Conservation (phyloP, 768 basidiomycete genomes). For the Termitomyces sp. region DNA sequence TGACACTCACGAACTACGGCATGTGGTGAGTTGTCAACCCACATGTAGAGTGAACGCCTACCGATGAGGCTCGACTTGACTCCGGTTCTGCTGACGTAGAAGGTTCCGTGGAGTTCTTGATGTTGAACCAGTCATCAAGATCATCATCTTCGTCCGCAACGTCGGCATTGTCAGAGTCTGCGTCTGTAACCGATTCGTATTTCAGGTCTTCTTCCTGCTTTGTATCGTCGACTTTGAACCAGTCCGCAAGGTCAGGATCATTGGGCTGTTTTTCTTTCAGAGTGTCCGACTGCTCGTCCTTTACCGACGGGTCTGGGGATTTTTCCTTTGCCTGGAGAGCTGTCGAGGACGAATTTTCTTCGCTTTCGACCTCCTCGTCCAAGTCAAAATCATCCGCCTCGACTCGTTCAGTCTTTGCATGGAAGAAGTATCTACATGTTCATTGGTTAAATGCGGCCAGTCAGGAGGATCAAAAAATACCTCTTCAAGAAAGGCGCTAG, state of each 20-base stretch:
- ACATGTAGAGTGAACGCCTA: background rate
- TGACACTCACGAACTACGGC: slow-evolving; percentile 26
- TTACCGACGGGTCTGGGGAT: background rate
- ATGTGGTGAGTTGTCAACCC: background rate
- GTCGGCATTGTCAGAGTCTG: slow-evolving; percentile 66
- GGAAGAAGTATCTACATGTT: slow-evolving; percentile 66
- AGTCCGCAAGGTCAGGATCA: slow-evolving; percentile 50
- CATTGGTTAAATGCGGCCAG: background rate
- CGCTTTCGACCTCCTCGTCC: slow-evolving; percentile 12
- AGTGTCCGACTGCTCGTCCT: slow-evolving; percentile 22
- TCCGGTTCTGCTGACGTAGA: background rate
- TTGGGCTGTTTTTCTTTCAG: slow-evolving; percentile 18
- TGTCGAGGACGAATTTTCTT: background rate
- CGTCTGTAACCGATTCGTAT: slow-evolving; percentile 54
- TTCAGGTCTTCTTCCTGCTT: slow-evolving; percentile 14
- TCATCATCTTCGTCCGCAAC: slow-evolving; percentile 31
- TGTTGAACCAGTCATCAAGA: slow-evolving; percentile 35
- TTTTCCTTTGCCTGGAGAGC: background rate
- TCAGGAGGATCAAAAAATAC: slow-evolving; percentile 28
- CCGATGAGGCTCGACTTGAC: slow-evolving; percentile 2
- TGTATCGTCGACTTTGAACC: slow-evolving; percentile 50
- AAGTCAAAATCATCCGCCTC: slow-evolving; percentile 45
- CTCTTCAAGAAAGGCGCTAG: slow-evolving; percentile 60
- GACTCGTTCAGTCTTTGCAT: slow-evolving; percentile 50
- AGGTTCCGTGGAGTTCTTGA: slow-evolving; percentile 17